Conservation (phyloP, 1,284 basidiomycete species). For the Cutaneotrichosporon arboriforme region DNA sequence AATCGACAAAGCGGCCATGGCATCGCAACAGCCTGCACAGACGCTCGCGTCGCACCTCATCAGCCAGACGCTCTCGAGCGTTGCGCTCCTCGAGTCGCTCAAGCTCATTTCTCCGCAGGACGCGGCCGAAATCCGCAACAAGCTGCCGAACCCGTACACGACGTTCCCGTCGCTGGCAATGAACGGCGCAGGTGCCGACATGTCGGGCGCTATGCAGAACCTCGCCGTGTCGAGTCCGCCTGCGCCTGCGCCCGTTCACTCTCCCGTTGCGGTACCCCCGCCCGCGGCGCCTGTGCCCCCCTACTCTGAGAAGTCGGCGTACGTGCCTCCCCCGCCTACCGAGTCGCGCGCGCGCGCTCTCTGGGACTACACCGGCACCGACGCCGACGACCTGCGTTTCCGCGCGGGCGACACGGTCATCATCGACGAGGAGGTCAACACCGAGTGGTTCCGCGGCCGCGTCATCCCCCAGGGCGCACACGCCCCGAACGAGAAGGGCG, state of each 20-base stretch:
- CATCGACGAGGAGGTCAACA: conserved; percentile 45
- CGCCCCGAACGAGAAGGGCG: conserved; percentile 26
- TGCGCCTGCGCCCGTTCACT: background rate
- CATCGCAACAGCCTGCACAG: conserved; percentile 20
- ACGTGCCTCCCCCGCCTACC: background rate
- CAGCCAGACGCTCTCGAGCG: conserved; percentile 37
- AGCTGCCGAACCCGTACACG: conserved; percentile 27
- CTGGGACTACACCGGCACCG: conserved; percentile 43
- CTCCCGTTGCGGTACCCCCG: background rate
- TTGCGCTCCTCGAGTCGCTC: conserved; percentile 37
- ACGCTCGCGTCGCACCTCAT: conserved; percentile 38
- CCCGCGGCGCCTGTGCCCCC: background rate
- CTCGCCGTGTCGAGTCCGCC: background rate
- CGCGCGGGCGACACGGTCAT: conserved; percentile 37
- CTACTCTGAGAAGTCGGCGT: too few relatives aligned
- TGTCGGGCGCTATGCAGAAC: background rate
- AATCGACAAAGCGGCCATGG: background rate
- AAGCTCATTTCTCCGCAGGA: conserved; percentile 29
- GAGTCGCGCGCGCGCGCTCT: conserved; percentile 30
- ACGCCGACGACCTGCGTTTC: conserved; percentile 40
- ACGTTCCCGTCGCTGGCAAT: conserved; percentile 21
- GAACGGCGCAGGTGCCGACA: background rate
- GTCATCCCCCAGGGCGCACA: conserved; percentile 31
- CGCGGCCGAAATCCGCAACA: conserved; percentile 33
- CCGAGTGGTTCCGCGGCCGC: conserved; percentile 41